Evolutionary conservation across 106 monocot genomes (phyloP).

Genomic region (Platanthera zijinensis): DNA sequence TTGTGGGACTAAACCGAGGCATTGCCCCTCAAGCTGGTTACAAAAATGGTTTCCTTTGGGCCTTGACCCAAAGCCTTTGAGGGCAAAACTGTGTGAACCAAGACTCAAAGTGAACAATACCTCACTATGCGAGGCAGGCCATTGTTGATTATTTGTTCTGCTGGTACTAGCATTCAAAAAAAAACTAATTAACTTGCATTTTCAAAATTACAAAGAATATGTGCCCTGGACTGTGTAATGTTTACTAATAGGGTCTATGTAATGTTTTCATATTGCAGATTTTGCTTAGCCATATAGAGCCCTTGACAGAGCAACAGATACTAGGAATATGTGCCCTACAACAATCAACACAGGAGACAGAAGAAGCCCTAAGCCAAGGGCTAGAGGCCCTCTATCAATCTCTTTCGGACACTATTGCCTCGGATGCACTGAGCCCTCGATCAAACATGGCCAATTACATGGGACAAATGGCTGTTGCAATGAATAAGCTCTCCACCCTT

Average conservation of each 20-base stretch:
- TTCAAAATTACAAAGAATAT: no score
- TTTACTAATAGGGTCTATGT: neutral
- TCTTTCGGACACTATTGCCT: conserved; percentile 59
- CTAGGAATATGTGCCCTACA: conserved; percentile 63
- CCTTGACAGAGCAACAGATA: conserved; percentile 79
- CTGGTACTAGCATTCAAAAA: no score
- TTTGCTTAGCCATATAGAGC: conserved; percentile 58
- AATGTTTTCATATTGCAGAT: conserved; percentile 27
- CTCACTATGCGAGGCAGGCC: no score
- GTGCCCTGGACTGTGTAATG: no score
- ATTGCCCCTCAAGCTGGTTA: no score
- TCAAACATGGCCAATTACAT: conserved; percentile 89
- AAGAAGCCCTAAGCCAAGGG: conserved; percentile 86
- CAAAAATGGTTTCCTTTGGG: no score
- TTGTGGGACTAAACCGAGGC: no score
- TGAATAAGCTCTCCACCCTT: conserved; percentile 78
- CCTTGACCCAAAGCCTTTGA: no score
- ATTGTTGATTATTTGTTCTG: no score
- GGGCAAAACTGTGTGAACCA: no score
- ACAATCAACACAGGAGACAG: conserved; percentile 74
- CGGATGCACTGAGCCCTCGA: conserved; percentile 53
- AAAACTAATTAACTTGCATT: no score
- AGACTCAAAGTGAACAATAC: no score
- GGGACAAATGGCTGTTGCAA: conserved; percentile 80
- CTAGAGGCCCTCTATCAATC: conserved; percentile 75